Percentiles rank a stretch among this genome's conserved stretches.
These are phyloP conservation scores for Gelatoporia subvermispora DNA, from an alignment of 768 basidiomycete species.

Conservation along the genomic window DNA sequence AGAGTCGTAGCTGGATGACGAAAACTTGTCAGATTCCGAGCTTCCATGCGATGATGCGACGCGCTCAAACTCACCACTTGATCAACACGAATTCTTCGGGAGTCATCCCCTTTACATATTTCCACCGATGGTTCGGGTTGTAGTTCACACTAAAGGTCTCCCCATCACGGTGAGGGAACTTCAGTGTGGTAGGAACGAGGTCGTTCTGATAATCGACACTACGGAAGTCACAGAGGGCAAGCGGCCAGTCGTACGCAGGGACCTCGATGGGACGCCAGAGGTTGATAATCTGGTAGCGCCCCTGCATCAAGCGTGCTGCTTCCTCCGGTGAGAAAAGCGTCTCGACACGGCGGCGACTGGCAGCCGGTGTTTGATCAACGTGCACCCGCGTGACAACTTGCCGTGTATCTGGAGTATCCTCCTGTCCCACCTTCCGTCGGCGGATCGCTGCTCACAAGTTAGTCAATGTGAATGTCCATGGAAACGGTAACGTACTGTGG, in stretches of 20 bases:
- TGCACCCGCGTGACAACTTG: constrained; percentile 40
- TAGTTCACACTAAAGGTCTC: constrained; percentile 38
- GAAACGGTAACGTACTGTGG: constrained; percentile 44
- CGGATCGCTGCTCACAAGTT: constrained; percentile 32
- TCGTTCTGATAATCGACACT: constrained; percentile 35
- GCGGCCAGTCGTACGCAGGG: constrained; percentile 43
- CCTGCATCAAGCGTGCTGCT: constrained; percentile 31
- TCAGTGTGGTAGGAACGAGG: constrained; percentile 32
- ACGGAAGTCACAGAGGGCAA: constrained; percentile 44
- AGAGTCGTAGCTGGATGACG: constrained; percentile 27
- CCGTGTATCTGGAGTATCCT: constrained; percentile 35
- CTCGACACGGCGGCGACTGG: constrained; percentile 37
- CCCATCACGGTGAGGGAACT: constrained; percentile 38
- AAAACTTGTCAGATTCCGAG: neutral
- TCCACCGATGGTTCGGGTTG: constrained; percentile 39
- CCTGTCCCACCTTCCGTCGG: constrained; percentile 31
- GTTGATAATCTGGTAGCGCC: constrained; percentile 50
- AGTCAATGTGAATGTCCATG: neutral
- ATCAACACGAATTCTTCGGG: constrained; percentile 43
- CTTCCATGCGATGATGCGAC: neutral
- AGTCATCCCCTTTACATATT: constrained; percentile 39
- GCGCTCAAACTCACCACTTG: constrained; percentile 48
- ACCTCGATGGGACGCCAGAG: constrained; percentile 51
- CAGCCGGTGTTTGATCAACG: constrained; percentile 40
- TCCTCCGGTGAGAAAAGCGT: constrained; percentile 39